Evolutionary conservation across 805 yeast species (phyloP).

Genomic region (Wickerhamiella sorbophila): DNA sequence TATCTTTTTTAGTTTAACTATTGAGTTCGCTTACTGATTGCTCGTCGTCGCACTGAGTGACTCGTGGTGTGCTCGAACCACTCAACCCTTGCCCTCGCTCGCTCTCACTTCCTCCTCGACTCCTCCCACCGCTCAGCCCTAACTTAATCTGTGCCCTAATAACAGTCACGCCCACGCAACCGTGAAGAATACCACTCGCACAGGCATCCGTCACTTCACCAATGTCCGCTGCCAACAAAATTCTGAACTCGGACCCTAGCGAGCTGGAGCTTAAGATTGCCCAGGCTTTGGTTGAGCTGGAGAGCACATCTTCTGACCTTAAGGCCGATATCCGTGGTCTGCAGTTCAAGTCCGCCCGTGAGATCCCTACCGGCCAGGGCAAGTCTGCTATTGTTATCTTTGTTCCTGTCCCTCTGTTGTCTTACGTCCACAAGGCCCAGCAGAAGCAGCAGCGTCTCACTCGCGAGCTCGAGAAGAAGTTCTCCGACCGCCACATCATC

Average conservation of each 20-base stretch:
- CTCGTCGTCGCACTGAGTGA: too few species aligned
- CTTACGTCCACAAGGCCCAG: constrained; percentile 92
- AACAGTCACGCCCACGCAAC: constrained; percentile 3
- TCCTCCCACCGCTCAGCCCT: not conserved
- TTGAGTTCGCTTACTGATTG: not conserved
- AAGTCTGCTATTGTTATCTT: constrained; percentile 96
- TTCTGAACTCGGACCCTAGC: constrained; percentile 87
- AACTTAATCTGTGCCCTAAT: not conserved
- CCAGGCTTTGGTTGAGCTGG: constrained; percentile 95
- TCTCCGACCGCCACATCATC: constrained; percentile 99
- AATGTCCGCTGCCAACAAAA: constrained; percentile 96
- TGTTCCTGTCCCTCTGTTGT: constrained; percentile 91
- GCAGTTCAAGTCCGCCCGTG: constrained; percentile 97
- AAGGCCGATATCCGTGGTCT: constrained; percentile 97
- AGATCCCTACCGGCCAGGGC: constrained; percentile 95
- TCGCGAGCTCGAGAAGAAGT: constrained; percentile 99
- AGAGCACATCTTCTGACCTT: constrained; percentile 82
- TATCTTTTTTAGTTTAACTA: not conserved
- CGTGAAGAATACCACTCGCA: constrained; percentile 2
- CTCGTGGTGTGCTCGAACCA: too few species aligned
- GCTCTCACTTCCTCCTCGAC: not conserved
- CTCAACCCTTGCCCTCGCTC: not conserved
- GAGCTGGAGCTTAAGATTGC: constrained; percentile 99
- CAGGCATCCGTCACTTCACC: constrained; percentile 5
- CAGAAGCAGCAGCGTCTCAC: constrained; percentile 84